These are phyloP conservation scores for Tulasnella sp. DNA, from an alignment of 768 basidiomycete genomes.

Conservation along the genomic window DNA sequence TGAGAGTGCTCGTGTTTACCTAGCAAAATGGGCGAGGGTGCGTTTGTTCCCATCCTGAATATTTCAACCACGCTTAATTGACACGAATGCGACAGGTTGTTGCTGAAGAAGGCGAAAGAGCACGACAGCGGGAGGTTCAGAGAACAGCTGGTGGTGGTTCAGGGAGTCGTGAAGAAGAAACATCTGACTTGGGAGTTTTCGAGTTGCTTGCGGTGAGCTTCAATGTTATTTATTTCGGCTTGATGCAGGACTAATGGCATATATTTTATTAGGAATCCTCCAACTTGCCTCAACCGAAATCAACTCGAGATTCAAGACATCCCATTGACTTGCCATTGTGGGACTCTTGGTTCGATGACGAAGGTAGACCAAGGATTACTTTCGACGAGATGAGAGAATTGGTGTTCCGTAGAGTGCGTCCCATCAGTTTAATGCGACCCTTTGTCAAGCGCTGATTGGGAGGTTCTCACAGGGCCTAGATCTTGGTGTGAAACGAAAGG, in stretches of 20 bases:
- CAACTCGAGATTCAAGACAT: slow-evolving; percentile 65
- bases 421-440: background rate
- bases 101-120: slow-evolving; percentile 92
- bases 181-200: slow-evolving; percentile 71
- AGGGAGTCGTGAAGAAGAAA: slow-evolving; percentile 43
- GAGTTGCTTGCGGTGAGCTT: slow-evolving; percentile 40
- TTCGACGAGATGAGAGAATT: slow-evolving; percentile 60
- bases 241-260: slow-evolving; percentile 34
- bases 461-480: slow-evolving; percentile 35
- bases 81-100: slow-evolving; percentile 43
- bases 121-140: slow-evolving; percentile 68
- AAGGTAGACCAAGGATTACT: slow-evolving; percentile 52
- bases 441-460: background rate
- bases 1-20: slow-evolving; percentile 89
- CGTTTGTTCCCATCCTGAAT: background rate
- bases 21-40: slow-evolving; percentile 85
- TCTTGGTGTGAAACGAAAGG: slow-evolving; percentile 48
- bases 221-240: background rate
- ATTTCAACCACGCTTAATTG: background rate
- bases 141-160: slow-evolving; percentile 35
- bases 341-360: slow-evolving; percentile 62
- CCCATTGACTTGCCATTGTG: slow-evolving; percentile 66
- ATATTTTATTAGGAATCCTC: slow-evolving; percentile 29
- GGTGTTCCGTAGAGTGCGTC: slow-evolving; percentile 51
- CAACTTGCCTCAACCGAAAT: slow-evolving; percentile 67